Evolutionary conservation across 805 yeast species (phyloP).

Genomic region (Candida tallmaniae): DNA sequence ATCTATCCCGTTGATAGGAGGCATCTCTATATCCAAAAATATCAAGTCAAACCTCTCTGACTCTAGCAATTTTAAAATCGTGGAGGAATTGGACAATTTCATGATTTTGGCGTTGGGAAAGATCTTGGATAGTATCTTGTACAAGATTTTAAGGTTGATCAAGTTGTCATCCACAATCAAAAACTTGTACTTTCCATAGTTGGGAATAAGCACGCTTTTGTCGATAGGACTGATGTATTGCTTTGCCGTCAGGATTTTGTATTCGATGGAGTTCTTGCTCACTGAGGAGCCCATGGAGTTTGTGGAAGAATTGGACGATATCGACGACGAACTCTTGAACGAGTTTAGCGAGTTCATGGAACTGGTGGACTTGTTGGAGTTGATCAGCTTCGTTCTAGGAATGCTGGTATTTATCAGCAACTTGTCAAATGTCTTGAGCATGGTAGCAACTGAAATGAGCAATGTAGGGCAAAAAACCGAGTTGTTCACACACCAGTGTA

Average conservation of each 20-base stretch:
- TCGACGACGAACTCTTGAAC: slow-evolving; percentile 1
- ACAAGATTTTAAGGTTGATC: slow-evolving; percentile 35
- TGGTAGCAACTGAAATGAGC: no score
- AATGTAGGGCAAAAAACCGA: no score
- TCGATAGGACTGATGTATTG: slow-evolving; percentile 11
- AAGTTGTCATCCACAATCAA: slow-evolving; percentile 39
- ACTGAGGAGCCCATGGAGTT: slow-evolving; percentile 1
- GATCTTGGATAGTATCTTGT: slow-evolving; percentile 25
- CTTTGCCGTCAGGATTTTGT: slow-evolving; percentile 8
- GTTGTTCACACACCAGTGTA: no score
- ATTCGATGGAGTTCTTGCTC: slow-evolving; percentile 6
- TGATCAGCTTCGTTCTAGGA: slow-evolving; percentile 5
- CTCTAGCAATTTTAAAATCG: slow-evolving; percentile 18
- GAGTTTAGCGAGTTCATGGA: slow-evolving; percentile 4
- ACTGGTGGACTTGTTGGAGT: slow-evolving; percentile 6
- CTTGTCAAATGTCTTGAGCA: slow-evolving; percentile 13
- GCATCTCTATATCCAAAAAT: slow-evolving; percentile 45
- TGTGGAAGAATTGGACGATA: slow-evolving; percentile 7
- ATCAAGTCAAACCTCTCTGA: slow-evolving; percentile 23
- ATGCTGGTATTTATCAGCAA: slow-evolving; percentile 6
- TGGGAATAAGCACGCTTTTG: slow-evolving; percentile 15
- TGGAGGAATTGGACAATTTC: slow-evolving; percentile 26
- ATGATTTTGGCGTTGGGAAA: slow-evolving; percentile 29
- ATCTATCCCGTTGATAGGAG: slow-evolving; percentile 35
- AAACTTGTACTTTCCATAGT: slow-evolving; percentile 15